Base-by-base conservation (phyloP, 306 rosid genomes). In the Cicer yamashitae region DNA sequence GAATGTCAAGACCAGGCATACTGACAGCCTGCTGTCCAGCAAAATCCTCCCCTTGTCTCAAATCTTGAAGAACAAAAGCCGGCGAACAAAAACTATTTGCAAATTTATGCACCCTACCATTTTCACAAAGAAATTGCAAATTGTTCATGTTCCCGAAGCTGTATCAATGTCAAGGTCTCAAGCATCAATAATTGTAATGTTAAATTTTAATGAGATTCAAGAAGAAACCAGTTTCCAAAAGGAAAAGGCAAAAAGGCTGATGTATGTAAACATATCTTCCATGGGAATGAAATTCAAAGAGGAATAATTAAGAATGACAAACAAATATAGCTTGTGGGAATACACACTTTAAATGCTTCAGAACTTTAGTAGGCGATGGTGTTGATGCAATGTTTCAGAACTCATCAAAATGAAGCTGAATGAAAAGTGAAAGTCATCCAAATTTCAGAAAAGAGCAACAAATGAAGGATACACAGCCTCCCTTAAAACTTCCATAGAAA, bases 31-130 rank as follows among this genome's bases (percentile, higher is more conserved):
- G 83, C 79, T 61, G 82, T 65, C 82, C 84, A 22, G 85, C 14
- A 40, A 79, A 71, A 73, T 64, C 85, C 84, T 78, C 81, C 83
- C 83, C 85, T 79, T 81, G 81, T 73, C 81, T 86, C 84, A 78
- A 76, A 73, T 92, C 99, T 81, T 92, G 96, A 87, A 92, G 89
- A 74, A 84, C 82, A 88, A 90, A 94, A 71, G 97, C 96, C 10
- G 96, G 97, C 18, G 93, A 92, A 71, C 99, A 94, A 87, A 92
- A 89, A 82, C 99, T 94, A 87, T 87, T 92, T 74, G 99, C 97
- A 66, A 92, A 90, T 82, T 94, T 94, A 59, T 94, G 99, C 71
- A 88, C 89, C 76, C 99, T 87, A 71, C 99, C 99, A 82, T 89
- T 90, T 85, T 94, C 96, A 77, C 90, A 90, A 51, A 94, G 90